Percentiles rank a stretch among this genome's conserved stretches.
Conservation (phyloP, 164 flowering plant genomes). For the Sextonia rubra region DNA sequence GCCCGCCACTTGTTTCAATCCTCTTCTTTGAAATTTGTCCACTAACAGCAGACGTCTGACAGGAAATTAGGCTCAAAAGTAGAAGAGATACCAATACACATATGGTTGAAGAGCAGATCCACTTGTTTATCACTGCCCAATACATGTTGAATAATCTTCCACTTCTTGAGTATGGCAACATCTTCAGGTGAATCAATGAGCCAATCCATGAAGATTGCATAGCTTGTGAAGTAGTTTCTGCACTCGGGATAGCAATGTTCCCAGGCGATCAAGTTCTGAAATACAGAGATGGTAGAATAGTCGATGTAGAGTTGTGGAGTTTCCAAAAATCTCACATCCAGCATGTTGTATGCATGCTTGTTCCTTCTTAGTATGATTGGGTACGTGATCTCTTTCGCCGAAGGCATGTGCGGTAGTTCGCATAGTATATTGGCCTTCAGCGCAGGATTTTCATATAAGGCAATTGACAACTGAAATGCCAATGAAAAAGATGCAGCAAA, state of each 20-base stretch:
- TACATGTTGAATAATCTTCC: constrained; percentile 22
- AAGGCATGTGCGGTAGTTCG: not conserved
- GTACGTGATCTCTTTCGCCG: not conserved
- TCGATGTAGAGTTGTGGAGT: constrained; percentile 31
- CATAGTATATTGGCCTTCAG: too few relatives aligned
- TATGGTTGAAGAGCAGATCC: constrained; percentile 22
- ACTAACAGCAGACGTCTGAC: too few relatives aligned
- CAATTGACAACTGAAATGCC: not conserved
- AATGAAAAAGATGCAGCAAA: constrained; percentile 1
- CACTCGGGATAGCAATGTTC: constrained; percentile 24
- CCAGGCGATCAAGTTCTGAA: constrained; percentile 30
- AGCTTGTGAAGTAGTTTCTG: constrained; percentile 21
- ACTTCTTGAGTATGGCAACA: constrained; percentile 23
- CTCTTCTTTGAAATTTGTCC: too few relatives aligned
- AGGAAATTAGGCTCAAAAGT: too few relatives aligned
- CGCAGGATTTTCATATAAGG: not conserved
- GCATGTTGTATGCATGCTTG: not conserved
- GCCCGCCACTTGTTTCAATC: too few relatives aligned
- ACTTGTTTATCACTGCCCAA: constrained; percentile 27
- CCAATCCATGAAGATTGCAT: constrained; percentile 26
- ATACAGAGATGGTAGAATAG: constrained; percentile 19
- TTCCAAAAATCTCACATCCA: constrained; percentile 20
- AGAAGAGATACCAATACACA: constrained; percentile 16
- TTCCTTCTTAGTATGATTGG: not conserved
- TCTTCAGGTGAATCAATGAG: constrained; percentile 23